Evolutionary conservation across 441 rosid genomes (phyloP), one percentile per base, ranked within the genome.

Genomic region (Macaranga tanarius): DNA sequence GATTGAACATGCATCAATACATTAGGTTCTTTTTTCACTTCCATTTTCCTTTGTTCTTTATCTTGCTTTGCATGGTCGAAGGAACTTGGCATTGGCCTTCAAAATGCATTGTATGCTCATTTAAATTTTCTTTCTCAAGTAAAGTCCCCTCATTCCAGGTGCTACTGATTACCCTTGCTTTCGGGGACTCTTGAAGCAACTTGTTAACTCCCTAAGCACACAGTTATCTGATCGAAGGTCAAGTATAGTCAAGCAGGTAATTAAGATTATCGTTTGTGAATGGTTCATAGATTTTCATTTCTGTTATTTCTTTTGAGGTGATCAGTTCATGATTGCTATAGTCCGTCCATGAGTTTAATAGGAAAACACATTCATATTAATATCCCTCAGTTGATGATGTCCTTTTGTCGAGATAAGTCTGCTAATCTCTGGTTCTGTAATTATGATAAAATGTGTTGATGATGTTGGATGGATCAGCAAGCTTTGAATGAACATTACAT

Each of bases 201-300:
- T 96, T 85, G 84, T 84, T 80, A 91, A 89, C 62, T 92, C 97
- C 76, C 79, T 96, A 71, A 89, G 87, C 83, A 82, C 91, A 66
- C 99, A 96, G 65, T 79, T 96, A 80, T 86, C 97, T 56, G 99
- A 96, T 75, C 85, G 99, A 69, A 96, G 99, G 84, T 96, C 99
- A 69, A 93, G 87, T 83, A 87, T 96, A 65, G 99, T 96, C 67
- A 96, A 96, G 86, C 99, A 95, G 97, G 99, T 93, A 67, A 54
- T 48, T 76, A 7, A 42, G 26, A 40, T 78, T 75, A 65, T 77
- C 54, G 62, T 78, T 50, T 73, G 45, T 74, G 62, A 13, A 0
- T 72, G 64, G 69, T 44, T 52, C 50, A 50, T 72, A 38, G 44
- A 12, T 15, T 15, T 11, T 65, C 50, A 34, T 25, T 48, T 69